A percentile compares a stretch with the other conserved stretches of the same genome.
phyloP scores from a whole-genome alignment of 495 filamentous ascomycete species.

The Rhizodiscina lignyota region DNA sequence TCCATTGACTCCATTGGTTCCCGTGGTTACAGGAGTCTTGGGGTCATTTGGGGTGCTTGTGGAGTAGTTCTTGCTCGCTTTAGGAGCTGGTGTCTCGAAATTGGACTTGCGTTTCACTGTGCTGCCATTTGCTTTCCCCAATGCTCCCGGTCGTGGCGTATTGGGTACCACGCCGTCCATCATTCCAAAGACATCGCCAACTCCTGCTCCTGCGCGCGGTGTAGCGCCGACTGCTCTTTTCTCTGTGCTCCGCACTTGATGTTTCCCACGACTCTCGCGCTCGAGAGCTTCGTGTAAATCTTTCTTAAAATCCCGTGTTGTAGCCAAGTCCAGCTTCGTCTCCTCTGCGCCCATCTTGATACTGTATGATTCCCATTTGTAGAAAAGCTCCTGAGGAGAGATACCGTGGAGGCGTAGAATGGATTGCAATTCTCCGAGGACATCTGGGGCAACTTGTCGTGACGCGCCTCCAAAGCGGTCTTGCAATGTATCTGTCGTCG shows the following conservation, averaged over 20 bases:
- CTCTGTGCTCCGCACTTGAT: conserved; percentile 38
- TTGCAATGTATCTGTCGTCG: too few relatives aligned
- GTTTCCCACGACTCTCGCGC: conserved; percentile 45
- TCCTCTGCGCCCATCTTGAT: conserved; percentile 78
- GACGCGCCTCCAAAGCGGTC: too few relatives aligned
- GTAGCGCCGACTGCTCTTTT: conserved; percentile 45
- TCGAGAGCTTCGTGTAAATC: conserved; percentile 74
- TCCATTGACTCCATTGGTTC: too few relatives aligned
- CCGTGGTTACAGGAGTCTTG: conserved; percentile 15
- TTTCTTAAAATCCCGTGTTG: conserved; percentile 61
- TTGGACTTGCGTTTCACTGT: conserved; percentile 45
- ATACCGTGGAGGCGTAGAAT: conserved; percentile 71
- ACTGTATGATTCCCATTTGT: conserved; percentile 95
- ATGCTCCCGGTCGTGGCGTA: conserved; percentile 37
- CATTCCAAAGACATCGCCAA: conserved; percentile 71
- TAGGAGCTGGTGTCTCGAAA: conserved; percentile 40
- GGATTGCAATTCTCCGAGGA: conserved; percentile 61
- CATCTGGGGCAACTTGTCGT: conserved; percentile 58
- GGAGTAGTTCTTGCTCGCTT: conserved; percentile 28
- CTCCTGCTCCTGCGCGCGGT: conserved; percentile 39
- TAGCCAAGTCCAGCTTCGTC: conserved; percentile 49
- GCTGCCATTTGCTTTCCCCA: conserved; percentile 32
- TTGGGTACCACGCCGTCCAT: conserved; percentile 63
- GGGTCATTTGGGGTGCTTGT: conserved; percentile 28
- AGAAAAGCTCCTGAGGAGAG: conserved; percentile 67